Evolutionary conservation across 768 basidiomycete genomes (phyloP), one percentile per base, ranked within the genome.

Genomic region (Lentinula edodes): DNA sequence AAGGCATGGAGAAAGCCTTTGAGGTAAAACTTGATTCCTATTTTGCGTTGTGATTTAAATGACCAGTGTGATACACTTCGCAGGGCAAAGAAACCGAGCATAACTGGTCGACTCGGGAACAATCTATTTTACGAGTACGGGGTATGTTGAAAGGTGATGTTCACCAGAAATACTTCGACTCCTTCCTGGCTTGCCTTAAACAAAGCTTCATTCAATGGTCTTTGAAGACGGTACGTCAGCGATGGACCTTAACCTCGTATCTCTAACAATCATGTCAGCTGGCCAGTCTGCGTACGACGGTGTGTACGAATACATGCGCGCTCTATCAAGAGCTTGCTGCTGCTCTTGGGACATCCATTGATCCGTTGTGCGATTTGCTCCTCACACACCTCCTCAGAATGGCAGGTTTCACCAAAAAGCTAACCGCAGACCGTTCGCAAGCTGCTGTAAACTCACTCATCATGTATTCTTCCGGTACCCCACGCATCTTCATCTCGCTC

Each of bases 21-120:
- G 91, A 93, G 75, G 93, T 89, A 68, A 77, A 34, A 2, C 9
- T 15, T 15, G n/a, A 5, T 34, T 34, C 67, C 34, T n/a, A 28
- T 8, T 2, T 39, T 42, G 39, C 9, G 12, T 39, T 43, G 35
- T 32, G 8, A 20, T 35, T 39, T 35, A 18, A 7, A 5, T 8
- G 38, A 7, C 9, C 18, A n/a, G n/a, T 6, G n/a, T 42, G 13
- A 53, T 36, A 10, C 16, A 20, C 39, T 52, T n/a, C 58, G n/a
- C 8, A 94, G 89, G 97, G 96, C n/a, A 96, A 85, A 75, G 96
- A 99, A 75, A 90, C 91, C 0, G 96, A 99, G 70, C 92, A 95
- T 64, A 99, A 99, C 67, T 99, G 96, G 96, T 80, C 83, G 46
- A 76, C 80, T 34, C 83, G 96, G 62, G 96, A 99, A 64, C 82